Percentiles rank a stretch among this genome's conserved stretches.
These are phyloP conservation scores for Gracilaria domingensis DNA, from an alignment of 23 red algal species.

Conservation along the genomic window DNA sequence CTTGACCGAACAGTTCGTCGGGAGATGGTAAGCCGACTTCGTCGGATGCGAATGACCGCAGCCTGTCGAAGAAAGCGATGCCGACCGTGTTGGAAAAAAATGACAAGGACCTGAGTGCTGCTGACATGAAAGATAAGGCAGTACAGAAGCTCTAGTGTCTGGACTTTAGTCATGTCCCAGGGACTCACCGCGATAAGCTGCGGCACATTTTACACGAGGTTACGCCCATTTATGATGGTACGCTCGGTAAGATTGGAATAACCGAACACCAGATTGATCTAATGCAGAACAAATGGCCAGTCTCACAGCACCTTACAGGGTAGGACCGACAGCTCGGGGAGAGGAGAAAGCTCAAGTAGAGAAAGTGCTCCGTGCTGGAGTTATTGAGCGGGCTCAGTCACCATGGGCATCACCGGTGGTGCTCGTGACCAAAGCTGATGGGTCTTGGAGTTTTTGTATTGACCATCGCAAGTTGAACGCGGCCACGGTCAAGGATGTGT, in stretches of 20 bases:
- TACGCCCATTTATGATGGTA: background rate
- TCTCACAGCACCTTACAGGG: background rate
- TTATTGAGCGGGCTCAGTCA: conserved; percentile 6
- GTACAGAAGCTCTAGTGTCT: no score
- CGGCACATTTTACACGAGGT: background rate
- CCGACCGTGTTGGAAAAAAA: no score
- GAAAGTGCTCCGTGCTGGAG: background rate
- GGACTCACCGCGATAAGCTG: background rate
- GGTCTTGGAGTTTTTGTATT: background rate
- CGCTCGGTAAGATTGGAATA: background rate
- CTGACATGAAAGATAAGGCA: no score
- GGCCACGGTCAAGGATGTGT: background rate
- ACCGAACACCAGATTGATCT: conserved; percentile 7
- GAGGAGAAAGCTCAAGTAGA: background rate
- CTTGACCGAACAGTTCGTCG: no score
- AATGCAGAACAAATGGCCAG: background rate
- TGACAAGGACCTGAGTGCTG: no score
- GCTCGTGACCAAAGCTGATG: background rate
- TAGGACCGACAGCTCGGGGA: background rate
- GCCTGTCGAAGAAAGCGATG: no score
- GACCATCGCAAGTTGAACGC: background rate
- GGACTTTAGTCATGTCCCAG: no score
- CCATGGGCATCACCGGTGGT: conserved; percentile 13
- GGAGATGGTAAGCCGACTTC: no score
- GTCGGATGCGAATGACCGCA: no score